Evolutionary conservation across 1,139 yeast species (phyloP), one percentile per base, ranked within the genome.

Genomic region (Debaryomyces psychrophilus): DNA sequence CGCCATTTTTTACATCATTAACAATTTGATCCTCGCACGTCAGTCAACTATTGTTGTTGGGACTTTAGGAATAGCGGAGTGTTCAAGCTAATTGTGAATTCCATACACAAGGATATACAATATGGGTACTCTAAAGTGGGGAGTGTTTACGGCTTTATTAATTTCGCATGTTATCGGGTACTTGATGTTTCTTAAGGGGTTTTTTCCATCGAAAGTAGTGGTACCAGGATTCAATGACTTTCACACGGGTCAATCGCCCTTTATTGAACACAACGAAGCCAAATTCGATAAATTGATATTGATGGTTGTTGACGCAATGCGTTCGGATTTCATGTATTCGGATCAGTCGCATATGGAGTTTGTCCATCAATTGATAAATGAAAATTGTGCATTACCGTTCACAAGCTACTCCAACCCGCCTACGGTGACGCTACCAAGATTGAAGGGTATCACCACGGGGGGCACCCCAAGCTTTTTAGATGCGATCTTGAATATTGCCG

Each of bases 391-490:
- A 0, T 60, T 92, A 41, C 97, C 97, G 0, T 90, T 82, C 62
- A 93, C 99, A 0, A 97, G 97, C 0, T 87, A 77, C 62, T 85
- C 97, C 0, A 87, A 88, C 52, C 95, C 95, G 0, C 95, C 95
- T 4, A 87, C 95, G 0, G 95, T 87, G 7, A 87, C 95, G 0
- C 67, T 87, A 40, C 95, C 95, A 0, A 69, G 95, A 51, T 67
- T 87, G 37, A 87, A 87, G 60, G 93, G 93, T 11, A 82, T 87
- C 18, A 85, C 93, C 0, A 85, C 92, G 0, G 95, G 95, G 0
- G 85, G 92, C 0, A 82, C 92, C 0, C 93, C 95, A 0, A 85
- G 79, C 53, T 87, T 87, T 55, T 68, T 87, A 41, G 95, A 87
- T 59, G 98, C 98, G 0, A 89, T 93, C 31, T 72, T 95, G 49